These are phyloP conservation scores for Orbilia brochopaga DNA, from an alignment of 2,329 filamentous ascomycete genomes.

Conservation along the genomic window DNA sequence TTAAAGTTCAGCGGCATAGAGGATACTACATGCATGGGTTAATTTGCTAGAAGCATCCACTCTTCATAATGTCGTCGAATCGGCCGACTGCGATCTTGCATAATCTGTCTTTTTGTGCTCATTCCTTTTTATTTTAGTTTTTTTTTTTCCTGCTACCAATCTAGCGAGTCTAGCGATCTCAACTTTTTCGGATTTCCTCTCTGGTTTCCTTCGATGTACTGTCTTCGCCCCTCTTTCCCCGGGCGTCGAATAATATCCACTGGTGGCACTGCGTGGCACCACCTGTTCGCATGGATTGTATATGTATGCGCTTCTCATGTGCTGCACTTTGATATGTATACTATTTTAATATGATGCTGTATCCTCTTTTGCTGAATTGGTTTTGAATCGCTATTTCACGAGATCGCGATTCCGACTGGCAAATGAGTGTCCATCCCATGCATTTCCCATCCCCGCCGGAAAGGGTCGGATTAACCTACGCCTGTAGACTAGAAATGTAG, in stretches of 20 bases:
- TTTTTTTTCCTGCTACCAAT: conserved; percentile 18
- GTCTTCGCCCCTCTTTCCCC: conserved; percentile 31
- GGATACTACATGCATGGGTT: background rate
- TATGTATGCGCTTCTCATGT: conserved; percentile 7
- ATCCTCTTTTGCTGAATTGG: background rate
- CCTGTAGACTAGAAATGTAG: background rate
- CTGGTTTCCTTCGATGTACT: conserved; percentile 19
- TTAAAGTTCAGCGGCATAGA: background rate
- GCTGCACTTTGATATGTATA: conserved; percentile 16
- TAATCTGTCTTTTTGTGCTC: conserved; percentile 10
- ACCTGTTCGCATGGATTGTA: conserved; percentile 21
- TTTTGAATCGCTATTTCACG: background rate
- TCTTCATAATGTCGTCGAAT: background rate
- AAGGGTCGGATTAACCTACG: background rate
- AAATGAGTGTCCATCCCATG: background rate
- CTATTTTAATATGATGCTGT: background rate
- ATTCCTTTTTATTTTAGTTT: conserved; percentile 14
- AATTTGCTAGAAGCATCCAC: background rate
- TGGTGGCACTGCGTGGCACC: conserved; percentile 40
- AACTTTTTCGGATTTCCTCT: conserved; percentile 13
- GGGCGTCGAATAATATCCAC: conserved; percentile 45
- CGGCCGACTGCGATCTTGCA: conserved; percentile 38
- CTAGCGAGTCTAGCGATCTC: conserved; percentile 44
- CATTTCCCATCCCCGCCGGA: background rate
- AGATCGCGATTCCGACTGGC: background rate